Conservation (phyloP, 2,329 filamentous ascomycete genomes). For the Botrytis squamosa region DNA sequence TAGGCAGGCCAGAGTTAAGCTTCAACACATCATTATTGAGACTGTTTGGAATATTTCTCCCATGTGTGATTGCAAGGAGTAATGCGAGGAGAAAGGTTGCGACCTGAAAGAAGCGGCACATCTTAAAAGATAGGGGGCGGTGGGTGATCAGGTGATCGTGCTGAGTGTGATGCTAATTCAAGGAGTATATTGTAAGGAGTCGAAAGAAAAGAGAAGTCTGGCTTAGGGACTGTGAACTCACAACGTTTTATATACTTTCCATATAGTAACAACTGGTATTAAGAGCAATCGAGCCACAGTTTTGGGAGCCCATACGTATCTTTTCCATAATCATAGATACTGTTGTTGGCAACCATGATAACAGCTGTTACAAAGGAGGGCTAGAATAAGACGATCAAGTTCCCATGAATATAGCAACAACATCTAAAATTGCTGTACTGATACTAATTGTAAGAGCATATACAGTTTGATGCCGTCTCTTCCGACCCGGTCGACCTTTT, state of each 20-base stretch:
- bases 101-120: background rate
- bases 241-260: too few relatives aligned
- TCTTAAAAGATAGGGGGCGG: background rate
- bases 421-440: background rate
- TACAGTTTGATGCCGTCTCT: background rate
- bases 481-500: background rate
- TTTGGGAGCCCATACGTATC: background rate
- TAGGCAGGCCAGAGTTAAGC: background rate
- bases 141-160: background rate
- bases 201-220: background rate
- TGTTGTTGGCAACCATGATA: background rate
- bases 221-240: background rate
- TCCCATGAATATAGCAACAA: background rate
- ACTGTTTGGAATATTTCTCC: background rate
- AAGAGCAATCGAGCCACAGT: background rate
- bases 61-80: background rate
- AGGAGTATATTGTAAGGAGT: background rate
- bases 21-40: background rate
- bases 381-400: background rate
- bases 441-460: background rate
- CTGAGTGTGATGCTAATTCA: background rate
- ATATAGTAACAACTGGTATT: background rate
- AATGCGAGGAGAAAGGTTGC: background rate
- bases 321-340: background rate
- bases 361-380: background rate